These are phyloP conservation scores for Leccinum variabile DNA, from an alignment of 1,284 basidiomycete species.

Conservation along the genomic window DNA sequence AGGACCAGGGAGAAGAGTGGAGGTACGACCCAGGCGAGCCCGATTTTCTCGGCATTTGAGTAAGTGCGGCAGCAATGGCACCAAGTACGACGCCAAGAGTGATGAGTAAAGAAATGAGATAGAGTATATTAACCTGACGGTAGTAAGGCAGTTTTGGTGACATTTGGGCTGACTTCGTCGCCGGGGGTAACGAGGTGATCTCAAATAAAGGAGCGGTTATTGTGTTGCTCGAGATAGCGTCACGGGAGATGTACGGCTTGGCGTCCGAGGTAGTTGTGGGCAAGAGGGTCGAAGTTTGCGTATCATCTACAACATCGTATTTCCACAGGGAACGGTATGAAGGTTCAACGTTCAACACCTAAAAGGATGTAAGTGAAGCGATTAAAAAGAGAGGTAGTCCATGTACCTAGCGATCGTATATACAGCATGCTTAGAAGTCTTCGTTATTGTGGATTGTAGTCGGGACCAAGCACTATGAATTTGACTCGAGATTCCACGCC, in stretches of 20 bases:
- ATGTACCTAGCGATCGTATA: slow-evolving; percentile 19
- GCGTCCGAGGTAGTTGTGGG: not conserved
- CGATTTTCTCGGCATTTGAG: slow-evolving; percentile 21
- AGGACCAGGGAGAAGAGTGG: slow-evolving; percentile 39
- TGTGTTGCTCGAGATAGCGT: slow-evolving; percentile 2
- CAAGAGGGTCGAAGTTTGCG: slow-evolving; percentile 4
- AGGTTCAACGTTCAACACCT: slow-evolving; percentile 11
- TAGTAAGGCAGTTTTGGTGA: slow-evolving; percentile 25
- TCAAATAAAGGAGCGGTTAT: slow-evolving; percentile 21
- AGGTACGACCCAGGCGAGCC: slow-evolving; percentile 9
- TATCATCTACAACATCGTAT: slow-evolving; percentile 4
- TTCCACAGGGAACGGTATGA: slow-evolving; percentile 5
- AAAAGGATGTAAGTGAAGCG: slow-evolving; percentile 7
- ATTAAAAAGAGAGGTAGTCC: slow-evolving; percentile 3
- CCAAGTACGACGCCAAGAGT: slow-evolving; percentile 40
- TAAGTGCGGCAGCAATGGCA: slow-evolving; percentile 23
- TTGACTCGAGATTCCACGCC: slow-evolving; percentile 61
- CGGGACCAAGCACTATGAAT: slow-evolving; percentile 40
- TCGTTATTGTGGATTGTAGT: slow-evolving; percentile 28
- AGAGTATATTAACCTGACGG: slow-evolving; percentile 36
- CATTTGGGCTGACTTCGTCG: slow-evolving; percentile 25
- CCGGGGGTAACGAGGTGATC: slow-evolving; percentile 45
- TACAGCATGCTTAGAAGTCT: slow-evolving; percentile 15
- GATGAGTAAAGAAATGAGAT: slow-evolving; percentile 43
- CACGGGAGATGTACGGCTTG: not conserved